Conservation (phyloP, 495 filamentous ascomycete genomes). For the Hypoxylon fragiforme region DNA sequence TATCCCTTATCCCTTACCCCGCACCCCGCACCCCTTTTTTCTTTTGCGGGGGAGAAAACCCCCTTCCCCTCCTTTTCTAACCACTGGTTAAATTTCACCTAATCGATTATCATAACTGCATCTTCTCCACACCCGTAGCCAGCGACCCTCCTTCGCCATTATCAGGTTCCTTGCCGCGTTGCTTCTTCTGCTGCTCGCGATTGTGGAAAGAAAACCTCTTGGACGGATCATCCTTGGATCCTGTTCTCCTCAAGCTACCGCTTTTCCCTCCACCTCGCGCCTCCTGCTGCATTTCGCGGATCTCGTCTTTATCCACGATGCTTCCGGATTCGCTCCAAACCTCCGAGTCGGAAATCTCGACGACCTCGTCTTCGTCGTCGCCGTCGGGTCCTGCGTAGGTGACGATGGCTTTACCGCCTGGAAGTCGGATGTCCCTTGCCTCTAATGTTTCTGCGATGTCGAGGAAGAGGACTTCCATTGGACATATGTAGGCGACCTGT, state of each 20-base stretch:
- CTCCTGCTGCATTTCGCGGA: conserved; percentile 10
- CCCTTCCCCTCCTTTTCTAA: too few species aligned
- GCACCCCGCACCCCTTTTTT: conserved; percentile 7
- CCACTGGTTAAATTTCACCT: too few species aligned
- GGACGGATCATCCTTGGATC: neutral
- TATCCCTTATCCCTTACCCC: neutral
- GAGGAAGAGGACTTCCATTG: conserved; percentile 86
- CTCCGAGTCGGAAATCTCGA: conserved; percentile 29
- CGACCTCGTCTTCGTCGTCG: conserved; percentile 17
- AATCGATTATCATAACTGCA: conserved; percentile 28
- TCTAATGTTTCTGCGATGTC: conserved; percentile 80
- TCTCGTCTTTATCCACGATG: conserved; percentile 15
- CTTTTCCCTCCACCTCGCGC: neutral
- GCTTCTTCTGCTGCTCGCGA: conserved; percentile 16
- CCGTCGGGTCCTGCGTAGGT: neutral
- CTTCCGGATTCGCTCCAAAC: conserved; percentile 12
- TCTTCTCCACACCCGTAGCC: conserved; percentile 31
- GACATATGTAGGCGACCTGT: conserved; percentile 82
- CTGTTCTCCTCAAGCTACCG: neutral
- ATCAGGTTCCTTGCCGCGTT: neutral
- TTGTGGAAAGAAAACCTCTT: conserved; percentile 16
- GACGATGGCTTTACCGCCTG: conserved; percentile 45
- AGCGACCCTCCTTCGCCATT: neutral
- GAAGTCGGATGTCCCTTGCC: conserved; percentile 57
- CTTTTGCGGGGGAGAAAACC: too few species aligned